These are phyloP conservation scores for Acrasis kona DNA, from an alignment of 78 protist species.

Conservation along the genomic window DNA sequence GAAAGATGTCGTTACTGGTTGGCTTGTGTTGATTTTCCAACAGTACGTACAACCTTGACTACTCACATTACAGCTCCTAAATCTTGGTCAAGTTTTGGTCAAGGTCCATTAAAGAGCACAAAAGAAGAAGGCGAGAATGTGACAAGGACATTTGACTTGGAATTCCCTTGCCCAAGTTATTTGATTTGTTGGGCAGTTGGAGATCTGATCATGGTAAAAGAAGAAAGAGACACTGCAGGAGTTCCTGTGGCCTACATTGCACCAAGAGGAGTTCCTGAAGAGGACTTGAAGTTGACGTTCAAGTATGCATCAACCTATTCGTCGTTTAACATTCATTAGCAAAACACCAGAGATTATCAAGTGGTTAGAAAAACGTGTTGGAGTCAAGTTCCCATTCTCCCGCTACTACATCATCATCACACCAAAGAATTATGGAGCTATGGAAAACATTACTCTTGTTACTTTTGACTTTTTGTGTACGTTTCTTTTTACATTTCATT, in stretches of 20 bases:
- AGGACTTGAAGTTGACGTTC: neutral
- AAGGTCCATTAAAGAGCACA: neutral
- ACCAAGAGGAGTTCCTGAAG: neutral
- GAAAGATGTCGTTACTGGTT: slow-evolving; percentile 1
- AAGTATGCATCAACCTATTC: neutral
- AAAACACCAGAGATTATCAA: neutral
- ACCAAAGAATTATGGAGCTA: neutral
- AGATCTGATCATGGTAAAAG: neutral
- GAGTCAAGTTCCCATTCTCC: neutral
- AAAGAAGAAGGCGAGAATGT: neutral
- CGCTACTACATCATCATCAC: neutral
- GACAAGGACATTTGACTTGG: neutral
- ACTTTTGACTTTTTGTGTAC: neutral
- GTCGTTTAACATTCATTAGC: neutral
- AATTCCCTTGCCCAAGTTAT: neutral
- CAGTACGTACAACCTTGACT: neutral
- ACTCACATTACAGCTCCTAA: neutral
- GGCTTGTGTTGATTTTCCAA: slow-evolving; percentile 2
- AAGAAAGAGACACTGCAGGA: neutral
- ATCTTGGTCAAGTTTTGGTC: neutral
- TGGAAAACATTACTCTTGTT: slow-evolving; percentile 3
- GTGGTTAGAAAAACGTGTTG: neutral
- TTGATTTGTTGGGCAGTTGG: neutral
- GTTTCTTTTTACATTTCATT: no score
- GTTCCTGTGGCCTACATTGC: neutral